phyloP scores from a whole-genome alignment of 495 filamentous ascomycete genomes.

The Amniculicola lignicola region DNA sequence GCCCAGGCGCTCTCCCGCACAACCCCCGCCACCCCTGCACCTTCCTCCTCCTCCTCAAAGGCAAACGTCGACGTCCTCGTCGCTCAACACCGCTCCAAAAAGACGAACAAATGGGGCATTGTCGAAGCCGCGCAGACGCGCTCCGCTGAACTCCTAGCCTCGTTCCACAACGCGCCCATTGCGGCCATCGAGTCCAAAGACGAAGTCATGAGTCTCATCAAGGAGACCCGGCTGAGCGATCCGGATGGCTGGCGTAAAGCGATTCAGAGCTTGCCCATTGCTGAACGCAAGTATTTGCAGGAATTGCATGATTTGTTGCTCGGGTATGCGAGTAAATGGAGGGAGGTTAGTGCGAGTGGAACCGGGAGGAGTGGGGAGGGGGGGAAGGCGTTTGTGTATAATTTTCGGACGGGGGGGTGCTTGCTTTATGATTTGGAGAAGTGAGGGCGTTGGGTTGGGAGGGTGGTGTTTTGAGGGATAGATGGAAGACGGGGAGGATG shows the following conservation, averaged over 20 bases:
- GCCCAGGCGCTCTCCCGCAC: slow-evolving; percentile 45
- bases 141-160: slow-evolving; percentile 44
- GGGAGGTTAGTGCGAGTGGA: slow-evolving; percentile 38
- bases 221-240: slow-evolving; percentile 71
- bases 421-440: slow-evolving; percentile 42
- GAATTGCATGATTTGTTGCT: slow-evolving; percentile 78
- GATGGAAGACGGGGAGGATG: no score
- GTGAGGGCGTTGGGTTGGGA: no score
- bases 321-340: slow-evolving; percentile 57
- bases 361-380: slow-evolving; percentile 26
- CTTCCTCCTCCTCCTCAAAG: slow-evolving; percentile 39
- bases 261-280: slow-evolving; percentile 71
- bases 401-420: slow-evolving; percentile 40
- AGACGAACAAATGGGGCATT: slow-evolving; percentile 79
- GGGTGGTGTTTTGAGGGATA: no score
- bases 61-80: slow-evolving; percentile 75
- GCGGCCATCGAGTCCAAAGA: slow-evolving; percentile 86
- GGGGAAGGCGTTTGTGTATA: slow-evolving; percentile 43
- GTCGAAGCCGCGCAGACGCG: slow-evolving; percentile 61
- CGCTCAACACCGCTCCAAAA: slow-evolving; percentile 79
- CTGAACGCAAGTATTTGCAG: slow-evolving; percentile 79
- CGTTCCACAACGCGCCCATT: slow-evolving; percentile 69
- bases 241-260: slow-evolving; percentile 81
- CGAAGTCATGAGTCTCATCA: slow-evolving; percentile 76
- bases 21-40: neutral